Percentiles rank a stretch among this genome's conserved stretches.
Evolutionary conservation across 2,329 filamentous ascomycete species (phyloP).

Genomic region (Moelleriella libera): DNA sequence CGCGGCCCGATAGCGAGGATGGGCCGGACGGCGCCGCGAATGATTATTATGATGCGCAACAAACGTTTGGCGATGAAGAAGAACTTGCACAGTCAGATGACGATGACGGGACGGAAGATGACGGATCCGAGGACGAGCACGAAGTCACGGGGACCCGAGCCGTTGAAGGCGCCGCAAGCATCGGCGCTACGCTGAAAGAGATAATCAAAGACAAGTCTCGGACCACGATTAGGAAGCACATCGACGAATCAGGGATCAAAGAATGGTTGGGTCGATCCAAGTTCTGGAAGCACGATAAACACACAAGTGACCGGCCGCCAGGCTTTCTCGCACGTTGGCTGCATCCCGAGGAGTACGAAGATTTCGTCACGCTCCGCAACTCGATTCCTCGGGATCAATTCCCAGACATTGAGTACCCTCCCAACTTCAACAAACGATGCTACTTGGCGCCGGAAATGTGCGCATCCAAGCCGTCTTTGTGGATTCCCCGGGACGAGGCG

Average conservation of each 20-base stretch:
- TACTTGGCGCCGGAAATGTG: constrained; percentile 55
- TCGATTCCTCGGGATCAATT: constrained; percentile 46
- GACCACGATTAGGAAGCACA: constrained; percentile 15
- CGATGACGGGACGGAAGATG: constrained; percentile 11
- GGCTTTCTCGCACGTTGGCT: constrained; percentile 54
- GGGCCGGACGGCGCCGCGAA: constrained; percentile 13
- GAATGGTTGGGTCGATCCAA: constrained; percentile 12
- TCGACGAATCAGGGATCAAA: constrained; percentile 13
- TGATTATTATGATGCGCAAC: constrained; percentile 20
- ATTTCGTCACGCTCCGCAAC: constrained; percentile 56
- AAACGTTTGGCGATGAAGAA: constrained; percentile 19
- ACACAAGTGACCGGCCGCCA: constrained; percentile 15
- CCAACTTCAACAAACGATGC: constrained; percentile 33
- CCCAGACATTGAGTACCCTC: constrained; percentile 28
- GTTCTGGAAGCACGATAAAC: constrained; percentile 12
- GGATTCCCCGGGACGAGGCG: constrained; percentile 65
- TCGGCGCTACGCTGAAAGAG: constrained; percentile 16
- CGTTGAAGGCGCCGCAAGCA: constrained; percentile 22
- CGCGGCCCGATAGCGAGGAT: constrained; percentile 8
- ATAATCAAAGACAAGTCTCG: constrained; percentile 22
- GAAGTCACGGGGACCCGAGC: constrained; percentile 14
- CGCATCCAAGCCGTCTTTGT: constrained; percentile 54
- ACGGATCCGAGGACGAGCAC: constrained; percentile 12
- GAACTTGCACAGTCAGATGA: constrained; percentile 11
- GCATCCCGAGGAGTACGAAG: constrained; percentile 61